Evolutionary conservation across 345 rosid species (phyloP).

Genomic region (Eucalyptus leucophloia): DNA sequence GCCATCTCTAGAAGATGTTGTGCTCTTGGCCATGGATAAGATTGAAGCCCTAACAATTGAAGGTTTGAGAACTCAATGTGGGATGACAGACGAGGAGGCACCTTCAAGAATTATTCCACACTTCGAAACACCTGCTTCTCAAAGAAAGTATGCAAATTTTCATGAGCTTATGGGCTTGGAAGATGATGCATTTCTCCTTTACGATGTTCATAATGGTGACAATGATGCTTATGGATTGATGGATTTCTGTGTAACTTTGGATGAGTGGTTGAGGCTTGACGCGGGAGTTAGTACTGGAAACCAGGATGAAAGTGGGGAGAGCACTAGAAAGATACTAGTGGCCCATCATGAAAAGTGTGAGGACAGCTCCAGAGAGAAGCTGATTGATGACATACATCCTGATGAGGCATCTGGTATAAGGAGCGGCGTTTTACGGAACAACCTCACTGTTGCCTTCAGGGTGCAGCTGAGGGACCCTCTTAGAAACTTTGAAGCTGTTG

Average conservation of each 20-base stretch:
- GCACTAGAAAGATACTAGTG: slow-evolving; percentile 2
- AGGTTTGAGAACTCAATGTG: slow-evolving; percentile 60
- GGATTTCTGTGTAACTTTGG: slow-evolving; percentile 29
- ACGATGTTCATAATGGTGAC: slow-evolving; percentile 4
- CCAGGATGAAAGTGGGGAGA: slow-evolving; percentile 20
- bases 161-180: not conserved
- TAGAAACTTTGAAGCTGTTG: slow-evolving; percentile 56
- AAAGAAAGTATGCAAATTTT: not conserved
- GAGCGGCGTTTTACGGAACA: slow-evolving; percentile 20
- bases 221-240: slow-evolving; percentile 21
- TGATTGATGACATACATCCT: not conserved
- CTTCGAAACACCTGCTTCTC: not conserved
- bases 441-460: slow-evolving; percentile 37
- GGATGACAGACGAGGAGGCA: slow-evolving; percentile 47
- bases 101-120: slow-evolving; percentile 27
- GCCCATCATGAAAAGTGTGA: slow-evolving; percentile 26
- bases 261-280: slow-evolving; percentile 59
- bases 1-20: slow-evolving; percentile 21
- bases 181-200: not conserved
- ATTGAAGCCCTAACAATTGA: slow-evolving; percentile 47
- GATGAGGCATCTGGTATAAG: slow-evolving; percentile 7
- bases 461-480: slow-evolving; percentile 63
- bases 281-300: slow-evolving; percentile 4
- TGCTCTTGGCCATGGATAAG: slow-evolving; percentile 24
- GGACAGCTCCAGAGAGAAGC: slow-evolving; percentile 3